Evolutionary conservation across 768 basidiomycete genomes (phyloP).

Genomic region (Nevesoporus exiguus): DNA sequence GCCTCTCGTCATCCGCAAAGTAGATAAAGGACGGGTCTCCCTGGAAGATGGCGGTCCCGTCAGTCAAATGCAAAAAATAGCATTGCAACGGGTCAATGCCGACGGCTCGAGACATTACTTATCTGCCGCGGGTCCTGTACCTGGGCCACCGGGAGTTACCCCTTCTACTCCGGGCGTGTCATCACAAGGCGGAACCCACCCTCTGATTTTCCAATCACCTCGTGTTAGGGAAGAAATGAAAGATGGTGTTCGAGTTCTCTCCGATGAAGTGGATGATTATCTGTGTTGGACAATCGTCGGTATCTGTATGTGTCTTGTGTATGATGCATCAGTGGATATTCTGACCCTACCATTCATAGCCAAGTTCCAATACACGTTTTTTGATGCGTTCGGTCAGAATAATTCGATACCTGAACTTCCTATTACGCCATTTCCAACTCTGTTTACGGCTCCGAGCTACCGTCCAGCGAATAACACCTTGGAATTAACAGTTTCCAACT

Average conservation of each 20-base stretch:
- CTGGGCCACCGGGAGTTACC: slow-evolving; percentile 67
- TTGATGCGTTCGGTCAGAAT: slow-evolving; percentile 82
- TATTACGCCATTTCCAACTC: slow-evolving; percentile 86
- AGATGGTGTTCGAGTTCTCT: slow-evolving; percentile 69
- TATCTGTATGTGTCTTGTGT: slow-evolving; percentile 62
- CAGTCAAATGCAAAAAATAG: slow-evolving; percentile 96
- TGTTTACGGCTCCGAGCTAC: slow-evolving; percentile 78
- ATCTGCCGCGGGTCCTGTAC: slow-evolving; percentile 82
- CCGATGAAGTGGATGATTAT: slow-evolving; percentile 93
- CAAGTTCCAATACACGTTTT: slow-evolving; percentile 93
- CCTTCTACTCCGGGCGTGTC: slow-evolving; percentile 75
- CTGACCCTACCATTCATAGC: slow-evolving; percentile 44
- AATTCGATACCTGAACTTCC: slow-evolving; percentile 71
- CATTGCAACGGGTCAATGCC: slow-evolving; percentile 76
- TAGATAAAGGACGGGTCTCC: slow-evolving; percentile 86
- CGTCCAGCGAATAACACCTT: slow-evolving; percentile 68
- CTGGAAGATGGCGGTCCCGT: slow-evolving; percentile 89
- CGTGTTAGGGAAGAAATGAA: slow-evolving; percentile 80
- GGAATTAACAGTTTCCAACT: slow-evolving; percentile 83
- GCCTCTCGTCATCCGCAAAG: slow-evolving; percentile 85
- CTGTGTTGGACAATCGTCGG: slow-evolving; percentile 95
- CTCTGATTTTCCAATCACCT: slow-evolving; percentile 74
- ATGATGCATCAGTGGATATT: slow-evolving; percentile 7
- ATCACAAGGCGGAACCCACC: slow-evolving; percentile 75
- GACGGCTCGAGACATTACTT: slow-evolving; percentile 86